These are phyloP conservation scores for Puccinia coronata DNA, from an alignment of 1,284 basidiomycete genomes.

Conservation along the genomic window DNA sequence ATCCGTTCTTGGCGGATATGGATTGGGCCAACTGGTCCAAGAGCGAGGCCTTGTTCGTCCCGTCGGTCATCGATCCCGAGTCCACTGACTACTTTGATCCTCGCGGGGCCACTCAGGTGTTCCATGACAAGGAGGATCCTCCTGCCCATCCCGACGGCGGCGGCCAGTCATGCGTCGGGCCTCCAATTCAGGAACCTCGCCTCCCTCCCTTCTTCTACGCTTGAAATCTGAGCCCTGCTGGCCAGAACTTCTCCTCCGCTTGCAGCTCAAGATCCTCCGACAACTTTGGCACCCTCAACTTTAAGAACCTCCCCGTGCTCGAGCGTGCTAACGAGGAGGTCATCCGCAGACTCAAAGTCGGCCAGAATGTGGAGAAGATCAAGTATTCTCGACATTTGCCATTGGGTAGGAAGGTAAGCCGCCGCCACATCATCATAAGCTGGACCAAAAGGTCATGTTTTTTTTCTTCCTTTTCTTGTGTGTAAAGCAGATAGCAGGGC, in stretches of 20 bases:
- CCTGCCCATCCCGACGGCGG: slow-evolving; percentile 57
- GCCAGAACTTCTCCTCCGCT: slow-evolving; percentile 52
- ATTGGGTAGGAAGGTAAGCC: slow-evolving; percentile 30
- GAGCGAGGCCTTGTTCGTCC: slow-evolving; percentile 90
- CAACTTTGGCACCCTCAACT: slow-evolving; percentile 96
- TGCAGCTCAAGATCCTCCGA: slow-evolving; percentile 64
- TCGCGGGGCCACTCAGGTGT: slow-evolving; percentile 83
- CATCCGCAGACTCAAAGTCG: slow-evolving; percentile 76
- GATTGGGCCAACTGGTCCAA: slow-evolving; percentile 90
- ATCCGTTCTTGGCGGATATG: slow-evolving; percentile 85
- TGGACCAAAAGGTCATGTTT: no score
- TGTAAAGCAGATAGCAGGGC: slow-evolving; percentile 18
- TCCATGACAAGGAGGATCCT: slow-evolving; percentile 78
- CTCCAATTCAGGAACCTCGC: neutral
- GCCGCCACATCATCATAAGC: neutral
- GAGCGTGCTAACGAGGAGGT: slow-evolving; percentile 99
- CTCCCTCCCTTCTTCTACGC: neutral
- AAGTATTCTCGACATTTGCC: slow-evolving; percentile 41
- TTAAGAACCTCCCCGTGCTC: slow-evolving; percentile 93
- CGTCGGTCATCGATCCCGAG: slow-evolving; percentile 90
- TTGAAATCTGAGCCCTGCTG: slow-evolving; percentile 54
- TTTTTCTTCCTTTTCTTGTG: neutral
- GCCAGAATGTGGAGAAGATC: slow-evolving; percentile 55
- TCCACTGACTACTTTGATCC: slow-evolving; percentile 99
- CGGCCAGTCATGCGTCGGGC: neutral